phyloP scores from a whole-genome alignment of 129 eudicot genomes.

The Kitagawia praeruptora region DNA sequence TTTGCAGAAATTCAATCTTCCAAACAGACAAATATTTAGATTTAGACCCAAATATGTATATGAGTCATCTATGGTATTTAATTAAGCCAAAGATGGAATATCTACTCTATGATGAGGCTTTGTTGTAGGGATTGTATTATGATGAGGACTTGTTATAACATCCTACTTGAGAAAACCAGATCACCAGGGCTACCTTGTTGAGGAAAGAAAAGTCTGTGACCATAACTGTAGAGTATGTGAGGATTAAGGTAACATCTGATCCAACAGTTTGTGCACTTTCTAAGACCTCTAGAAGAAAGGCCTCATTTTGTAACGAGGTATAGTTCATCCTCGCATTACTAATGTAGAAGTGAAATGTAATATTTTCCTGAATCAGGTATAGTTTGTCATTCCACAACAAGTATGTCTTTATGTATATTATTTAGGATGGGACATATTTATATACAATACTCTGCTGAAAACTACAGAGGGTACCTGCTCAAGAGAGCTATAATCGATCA shows the following conservation, averaged over 20 bases:
- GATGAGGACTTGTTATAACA: not conserved
- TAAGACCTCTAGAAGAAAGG: not conserved
- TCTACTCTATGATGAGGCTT: not conserved
- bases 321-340: not conserved
- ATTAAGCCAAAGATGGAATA: not conserved
- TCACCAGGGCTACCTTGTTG: not conserved
- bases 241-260: not conserved
- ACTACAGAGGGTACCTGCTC: constrained; percentile 1
- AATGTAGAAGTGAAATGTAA: not conserved
- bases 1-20: not conserved
- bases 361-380: not conserved
- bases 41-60: not conserved
- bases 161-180: not conserved
- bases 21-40: not conserved
- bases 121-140: not conserved
- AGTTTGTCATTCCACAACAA: not conserved
- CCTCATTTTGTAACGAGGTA: not conserved
- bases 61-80: not conserved
- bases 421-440: not conserved
- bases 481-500: constrained; percentile 6
- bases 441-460: not conserved
- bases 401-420: not conserved
- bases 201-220: not conserved
- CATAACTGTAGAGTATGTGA: not conserved
- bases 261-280: not conserved